Evolutionary conservation across 495 filamentous ascomycete genomes (phyloP).

Genomic region (Lindgomyces ingoldianus): DNA sequence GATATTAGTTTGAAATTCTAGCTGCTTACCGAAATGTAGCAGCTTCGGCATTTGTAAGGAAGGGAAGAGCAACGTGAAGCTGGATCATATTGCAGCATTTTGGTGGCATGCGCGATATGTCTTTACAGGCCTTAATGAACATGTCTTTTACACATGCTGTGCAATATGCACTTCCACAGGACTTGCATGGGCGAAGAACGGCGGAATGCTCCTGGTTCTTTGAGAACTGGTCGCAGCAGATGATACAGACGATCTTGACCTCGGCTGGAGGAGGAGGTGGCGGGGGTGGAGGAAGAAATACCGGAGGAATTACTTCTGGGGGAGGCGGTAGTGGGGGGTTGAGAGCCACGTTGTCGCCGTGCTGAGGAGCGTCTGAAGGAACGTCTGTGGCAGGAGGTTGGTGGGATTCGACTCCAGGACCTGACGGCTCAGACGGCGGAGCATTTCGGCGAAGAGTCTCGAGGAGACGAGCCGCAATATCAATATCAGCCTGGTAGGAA

Average conservation of each 20-base stretch:
- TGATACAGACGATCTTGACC: slow-evolving; percentile 21
- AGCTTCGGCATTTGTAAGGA: slow-evolving; percentile 29
- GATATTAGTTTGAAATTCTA: too few species aligned
- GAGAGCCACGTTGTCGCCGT: background rate
- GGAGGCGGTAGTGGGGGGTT: background rate
- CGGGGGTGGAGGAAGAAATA: background rate
- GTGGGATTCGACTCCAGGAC: background rate
- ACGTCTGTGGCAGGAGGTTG: background rate
- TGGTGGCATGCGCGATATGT: slow-evolving; percentile 40
- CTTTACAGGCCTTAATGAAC: slow-evolving; percentile 37
- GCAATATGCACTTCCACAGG: slow-evolving; percentile 38
- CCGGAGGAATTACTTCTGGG: background rate
- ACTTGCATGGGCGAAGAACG: slow-evolving; percentile 33
- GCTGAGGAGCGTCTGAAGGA: background rate
- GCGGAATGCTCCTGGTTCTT: background rate
- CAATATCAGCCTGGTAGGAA: background rate
- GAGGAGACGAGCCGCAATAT: background rate
- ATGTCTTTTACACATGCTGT: slow-evolving; percentile 36
- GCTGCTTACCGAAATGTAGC: slow-evolving; percentile 19
- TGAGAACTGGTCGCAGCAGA: slow-evolving; percentile 29
- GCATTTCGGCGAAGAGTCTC: background rate
- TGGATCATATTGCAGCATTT: slow-evolving; percentile 39
- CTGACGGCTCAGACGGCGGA: background rate
- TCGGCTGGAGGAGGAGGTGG: background rate
- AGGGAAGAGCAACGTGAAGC: slow-evolving; percentile 32